Percentiles rank a stretch among this genome's conserved stretches.
phyloP scores from a whole-genome alignment of 202 grass and related monocot genomes.

The Schoenoplectus triqueter region DNA sequence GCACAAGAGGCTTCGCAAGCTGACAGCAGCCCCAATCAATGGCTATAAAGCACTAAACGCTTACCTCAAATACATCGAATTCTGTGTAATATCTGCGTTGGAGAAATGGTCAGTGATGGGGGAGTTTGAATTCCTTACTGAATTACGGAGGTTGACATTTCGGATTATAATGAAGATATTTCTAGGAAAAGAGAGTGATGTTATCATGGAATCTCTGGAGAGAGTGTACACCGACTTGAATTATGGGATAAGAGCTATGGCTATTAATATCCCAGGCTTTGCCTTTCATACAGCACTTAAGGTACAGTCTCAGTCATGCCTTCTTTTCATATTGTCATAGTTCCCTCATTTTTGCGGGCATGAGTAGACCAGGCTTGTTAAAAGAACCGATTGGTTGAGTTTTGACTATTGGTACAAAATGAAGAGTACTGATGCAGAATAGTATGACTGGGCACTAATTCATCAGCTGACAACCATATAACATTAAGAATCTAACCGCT shows the following conservation, averaged over 20 bases:
- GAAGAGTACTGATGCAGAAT: not conserved
- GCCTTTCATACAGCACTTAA: constrained; percentile 65
- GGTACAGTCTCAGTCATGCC: constrained; percentile 14
- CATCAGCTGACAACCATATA: not conserved
- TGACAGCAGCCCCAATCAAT: constrained; percentile 70
- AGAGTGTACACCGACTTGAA: constrained; percentile 78
- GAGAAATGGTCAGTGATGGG: constrained; percentile 42
- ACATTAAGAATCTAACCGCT: not conserved
- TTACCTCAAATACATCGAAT: constrained; percentile 76
- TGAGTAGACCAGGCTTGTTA: not conserved
- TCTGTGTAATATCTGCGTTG: constrained; percentile 49
- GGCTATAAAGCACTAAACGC: constrained; percentile 65
- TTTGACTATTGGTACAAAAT: not conserved
- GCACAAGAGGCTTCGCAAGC: constrained; percentile 60
- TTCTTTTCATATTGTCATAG: not conserved
- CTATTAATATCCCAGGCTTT: constrained; percentile 86
- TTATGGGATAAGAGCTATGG: constrained; percentile 78
- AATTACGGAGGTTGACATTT: constrained; percentile 78
- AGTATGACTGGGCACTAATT: not conserved
- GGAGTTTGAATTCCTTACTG: constrained; percentile 72
- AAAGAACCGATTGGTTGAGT: not conserved
- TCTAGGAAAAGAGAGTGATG: constrained; percentile 50
- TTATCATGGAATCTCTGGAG: constrained; percentile 51
- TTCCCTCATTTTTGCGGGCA: not conserved
- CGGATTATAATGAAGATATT: constrained; percentile 93